Evolutionary conservation across 805 yeast genomes (phyloP).

Genomic region (Yarrowia sp.): DNA sequence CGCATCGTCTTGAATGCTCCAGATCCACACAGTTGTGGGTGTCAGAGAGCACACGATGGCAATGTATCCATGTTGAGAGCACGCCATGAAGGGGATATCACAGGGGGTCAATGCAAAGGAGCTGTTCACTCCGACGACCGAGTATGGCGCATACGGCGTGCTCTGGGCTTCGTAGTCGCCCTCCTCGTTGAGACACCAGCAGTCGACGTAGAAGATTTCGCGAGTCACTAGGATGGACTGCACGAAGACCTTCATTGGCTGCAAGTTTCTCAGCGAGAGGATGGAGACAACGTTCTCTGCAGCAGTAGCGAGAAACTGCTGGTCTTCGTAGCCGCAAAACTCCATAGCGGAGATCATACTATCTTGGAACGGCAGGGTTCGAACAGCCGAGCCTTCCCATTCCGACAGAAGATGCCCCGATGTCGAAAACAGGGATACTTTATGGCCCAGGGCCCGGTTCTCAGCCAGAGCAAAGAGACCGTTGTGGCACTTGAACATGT

Average conservation of each 20-base stretch:
- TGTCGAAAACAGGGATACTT: neutral
- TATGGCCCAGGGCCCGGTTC: slow-evolving; percentile 9
- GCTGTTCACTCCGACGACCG: slow-evolving; percentile 1
- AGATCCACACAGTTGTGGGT: slow-evolving; percentile 22
- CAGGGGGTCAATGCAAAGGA: neutral
- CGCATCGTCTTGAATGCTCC: slow-evolving; percentile 1
- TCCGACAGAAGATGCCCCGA: neutral
- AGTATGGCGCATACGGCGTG: slow-evolving; percentile 15
- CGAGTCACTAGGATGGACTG: slow-evolving; percentile 10
- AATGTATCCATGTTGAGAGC: slow-evolving; percentile 13
- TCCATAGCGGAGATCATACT: neutral
- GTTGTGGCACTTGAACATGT: neutral
- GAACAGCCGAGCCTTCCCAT: slow-evolving; percentile 15
- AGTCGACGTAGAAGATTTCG: slow-evolving; percentile 1
- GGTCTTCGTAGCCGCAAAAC: neutral
- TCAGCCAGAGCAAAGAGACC: slow-evolving; percentile 14
- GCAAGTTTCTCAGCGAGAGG: neutral
- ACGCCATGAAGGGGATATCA: slow-evolving; percentile 17
- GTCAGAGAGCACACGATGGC: slow-evolving; percentile 23
- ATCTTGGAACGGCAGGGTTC: neutral
- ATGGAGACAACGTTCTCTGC: slow-evolving; percentile 2
- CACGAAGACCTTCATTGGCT: slow-evolving; percentile 6
- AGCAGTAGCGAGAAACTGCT: neutral
- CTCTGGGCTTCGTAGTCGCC: neutral
- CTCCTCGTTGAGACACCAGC: neutral